A percentile compares a stretch with the other conserved stretches of the same genome.
These are phyloP conservation scores for Aspergillus hiratsukae DNA, from an alignment of 2,329 filamentous ascomycete genomes.

Conservation along the genomic window DNA sequence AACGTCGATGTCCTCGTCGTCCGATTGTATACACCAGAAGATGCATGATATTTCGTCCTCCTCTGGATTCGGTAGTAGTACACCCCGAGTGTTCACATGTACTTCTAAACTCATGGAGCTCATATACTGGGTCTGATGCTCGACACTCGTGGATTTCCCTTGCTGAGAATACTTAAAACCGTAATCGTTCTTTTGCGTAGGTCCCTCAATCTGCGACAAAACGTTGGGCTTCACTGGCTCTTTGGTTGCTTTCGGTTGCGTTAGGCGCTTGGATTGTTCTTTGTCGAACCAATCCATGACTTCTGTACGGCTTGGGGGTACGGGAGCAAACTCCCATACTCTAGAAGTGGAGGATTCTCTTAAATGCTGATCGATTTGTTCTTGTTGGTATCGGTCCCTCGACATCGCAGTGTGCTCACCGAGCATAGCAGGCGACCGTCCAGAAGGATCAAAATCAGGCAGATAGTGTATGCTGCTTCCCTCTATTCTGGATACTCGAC, in stretches of 20 bases:
- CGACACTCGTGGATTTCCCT: slow-evolving; percentile 66
- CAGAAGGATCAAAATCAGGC: slow-evolving; percentile 67
- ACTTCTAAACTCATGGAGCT: slow-evolving; percentile 92
- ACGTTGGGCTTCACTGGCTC: slow-evolving; percentile 21
- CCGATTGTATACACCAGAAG: slow-evolving; percentile 84
- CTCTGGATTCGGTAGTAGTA: slow-evolving; percentile 80
- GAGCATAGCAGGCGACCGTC: slow-evolving; percentile 52
- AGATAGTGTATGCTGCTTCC: slow-evolving; percentile 74
- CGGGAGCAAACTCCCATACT: slow-evolving; percentile 70
- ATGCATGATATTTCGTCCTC: slow-evolving; percentile 83
- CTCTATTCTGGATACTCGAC: slow-evolving; percentile 74
- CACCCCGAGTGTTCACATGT: slow-evolving; percentile 80
- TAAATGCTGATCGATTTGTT: slow-evolving; percentile 49
- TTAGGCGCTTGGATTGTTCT: slow-evolving; percentile 13
- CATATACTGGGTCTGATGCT: slow-evolving; percentile 90
- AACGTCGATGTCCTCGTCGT: slow-evolving; percentile 55
- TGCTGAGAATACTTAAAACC: slow-evolving; percentile 84
- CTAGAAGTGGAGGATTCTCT: slow-evolving; percentile 58
- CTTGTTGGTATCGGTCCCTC: slow-evolving; percentile 50
- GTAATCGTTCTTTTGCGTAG: slow-evolving; percentile 75
- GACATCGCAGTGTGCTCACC: slow-evolving; percentile 49
- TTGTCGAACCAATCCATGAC: slow-evolving; percentile 65
- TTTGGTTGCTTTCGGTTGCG: slow-evolving; percentile 5
- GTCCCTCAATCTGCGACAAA: slow-evolving; percentile 81
- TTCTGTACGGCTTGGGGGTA: slow-evolving; percentile 66